Percentiles rank a stretch among this genome's conserved stretches.
Conservation (phyloP, 257 asterid genomes). For the Nyctanthes arbortristis region DNA sequence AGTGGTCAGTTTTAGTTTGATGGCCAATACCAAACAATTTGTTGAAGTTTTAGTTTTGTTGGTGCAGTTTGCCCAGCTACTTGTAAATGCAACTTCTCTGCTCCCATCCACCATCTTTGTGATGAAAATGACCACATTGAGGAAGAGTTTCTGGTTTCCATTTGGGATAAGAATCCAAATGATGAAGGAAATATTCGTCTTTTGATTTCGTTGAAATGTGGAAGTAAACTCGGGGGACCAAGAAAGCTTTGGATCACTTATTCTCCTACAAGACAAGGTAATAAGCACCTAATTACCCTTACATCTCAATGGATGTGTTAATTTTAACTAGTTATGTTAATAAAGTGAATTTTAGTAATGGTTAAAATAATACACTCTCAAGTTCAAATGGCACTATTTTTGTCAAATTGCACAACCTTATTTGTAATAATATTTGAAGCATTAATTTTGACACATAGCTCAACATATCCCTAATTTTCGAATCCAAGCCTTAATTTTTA, state of each 20-base stretch:
- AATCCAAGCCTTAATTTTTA: slow-evolving; percentile 41
- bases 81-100: slow-evolving; percentile 33
- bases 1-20: slow-evolving; percentile 19
- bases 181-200: slow-evolving; percentile 34
- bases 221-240: slow-evolving; percentile 31
- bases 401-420: too few relatives aligned
- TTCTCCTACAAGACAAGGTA: slow-evolving; percentile 52
- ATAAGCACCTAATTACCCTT: too few relatives aligned
- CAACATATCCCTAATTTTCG: too few relatives aligned
- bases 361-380: slow-evolving; percentile 41
- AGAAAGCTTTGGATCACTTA: slow-evolving; percentile 43
- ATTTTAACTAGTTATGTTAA: too few relatives aligned
- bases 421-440: too few relatives aligned
- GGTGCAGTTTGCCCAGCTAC: slow-evolving; percentile 36
- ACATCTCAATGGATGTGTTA: too few relatives aligned
- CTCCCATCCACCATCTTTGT: slow-evolving; percentile 39
- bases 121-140: slow-evolving; percentile 22
- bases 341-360: too few relatives aligned
- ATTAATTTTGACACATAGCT: too few relatives aligned
- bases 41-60: too few relatives aligned
- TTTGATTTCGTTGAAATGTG: slow-evolving; percentile 47
- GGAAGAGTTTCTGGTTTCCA: too few relatives aligned
- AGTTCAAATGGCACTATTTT: slow-evolving; percentile 45
- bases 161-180: slow-evolving; percentile 59
- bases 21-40: slow-evolving; percentile 39